Percentiles rank a stretch among this genome's conserved stretches.
phyloP scores from a whole-genome alignment of 495 filamentous ascomycete genomes.

The Jackrogersella minutella region DNA sequence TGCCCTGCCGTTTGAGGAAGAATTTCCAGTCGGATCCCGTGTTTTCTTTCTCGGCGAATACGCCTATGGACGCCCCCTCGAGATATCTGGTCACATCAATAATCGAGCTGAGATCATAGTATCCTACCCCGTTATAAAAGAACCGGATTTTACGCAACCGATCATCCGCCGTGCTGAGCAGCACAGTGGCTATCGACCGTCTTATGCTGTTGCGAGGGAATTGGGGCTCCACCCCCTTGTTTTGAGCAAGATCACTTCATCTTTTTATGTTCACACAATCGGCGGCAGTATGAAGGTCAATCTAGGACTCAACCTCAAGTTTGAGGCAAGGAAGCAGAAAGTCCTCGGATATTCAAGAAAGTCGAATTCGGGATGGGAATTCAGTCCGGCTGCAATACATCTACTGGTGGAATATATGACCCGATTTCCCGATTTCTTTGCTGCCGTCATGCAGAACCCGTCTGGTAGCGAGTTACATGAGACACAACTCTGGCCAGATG shows the following conservation, averaged over 20 bases:
- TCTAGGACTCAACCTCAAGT: conserved; percentile 94
- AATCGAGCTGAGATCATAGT: conserved; percentile 82
- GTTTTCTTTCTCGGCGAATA: conserved; percentile 98
- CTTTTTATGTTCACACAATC: conserved; percentile 82
- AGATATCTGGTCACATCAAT: conserved; percentile 76
- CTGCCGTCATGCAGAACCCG: conserved; percentile 75
- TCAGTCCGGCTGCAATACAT: conserved; percentile 81
- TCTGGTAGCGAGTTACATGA: conserved; percentile 61
- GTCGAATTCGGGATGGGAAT: conserved; percentile 89
- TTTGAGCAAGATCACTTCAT: conserved; percentile 93
- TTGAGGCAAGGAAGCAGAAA: conserved; percentile 93
- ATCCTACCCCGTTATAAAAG: conserved; percentile 68
- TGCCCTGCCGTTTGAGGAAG: conserved; percentile 86
- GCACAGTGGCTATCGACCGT: conserved; percentile 79
- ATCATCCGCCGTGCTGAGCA: conserved; percentile 73
- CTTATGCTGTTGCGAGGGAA: conserved; percentile 82
- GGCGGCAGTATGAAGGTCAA: conserved; percentile 77
- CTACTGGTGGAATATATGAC: conserved; percentile 89
- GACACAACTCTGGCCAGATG: conserved; percentile 84
- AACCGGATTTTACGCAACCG: conserved; percentile 80
- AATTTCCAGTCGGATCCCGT: conserved; percentile 81
- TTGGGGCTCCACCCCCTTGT: conserved; percentile 84
- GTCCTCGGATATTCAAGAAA: conserved; percentile 95
- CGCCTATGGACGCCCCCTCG: conserved; percentile 87
- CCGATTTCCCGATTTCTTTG: conserved; percentile 93